These are phyloP conservation scores for Lagenaria siceraria DNA, from an alignment of 306 rosid species.

Conservation along the genomic window DNA sequence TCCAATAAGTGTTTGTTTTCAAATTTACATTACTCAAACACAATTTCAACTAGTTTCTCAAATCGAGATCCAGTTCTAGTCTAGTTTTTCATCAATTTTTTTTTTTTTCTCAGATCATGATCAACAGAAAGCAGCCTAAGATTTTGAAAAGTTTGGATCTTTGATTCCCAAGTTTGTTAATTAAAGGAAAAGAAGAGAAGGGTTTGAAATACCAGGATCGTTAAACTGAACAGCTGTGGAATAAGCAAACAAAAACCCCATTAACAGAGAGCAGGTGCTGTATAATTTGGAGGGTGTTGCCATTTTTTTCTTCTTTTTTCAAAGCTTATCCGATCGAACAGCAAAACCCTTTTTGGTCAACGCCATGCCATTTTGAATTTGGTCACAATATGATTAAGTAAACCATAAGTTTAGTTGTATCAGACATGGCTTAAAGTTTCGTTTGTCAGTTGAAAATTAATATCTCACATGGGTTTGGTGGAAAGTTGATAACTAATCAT, in stretches of 20 bases:
- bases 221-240: constrained; percentile 56
- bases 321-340: neutral
- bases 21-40: too few species aligned
- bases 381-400: neutral
- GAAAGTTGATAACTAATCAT: neutral
- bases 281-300: constrained; percentile 17
- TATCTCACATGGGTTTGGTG: constrained; percentile 5
- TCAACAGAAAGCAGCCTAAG: neutral
- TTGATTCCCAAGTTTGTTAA: neutral
- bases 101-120: neutral
- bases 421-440: neutral
- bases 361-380: neutral
- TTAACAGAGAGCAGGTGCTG: constrained; percentile 28
- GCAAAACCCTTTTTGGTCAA: neutral
- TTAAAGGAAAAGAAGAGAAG: neutral
- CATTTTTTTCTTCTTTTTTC: constrained; percentile 24
- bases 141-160: neutral
- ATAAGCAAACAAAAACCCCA: constrained; percentile 55
- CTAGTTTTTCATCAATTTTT: neutral
- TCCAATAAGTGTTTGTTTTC: too few species aligned
- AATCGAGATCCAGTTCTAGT: neutral
- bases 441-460: neutral
- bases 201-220: constrained; percentile 32
- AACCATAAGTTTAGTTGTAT: neutral
- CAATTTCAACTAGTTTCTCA: neutral